Evolutionary conservation across 2,329 filamentous ascomycete species (phyloP).

Genomic region (Xylaria sp.): DNA sequence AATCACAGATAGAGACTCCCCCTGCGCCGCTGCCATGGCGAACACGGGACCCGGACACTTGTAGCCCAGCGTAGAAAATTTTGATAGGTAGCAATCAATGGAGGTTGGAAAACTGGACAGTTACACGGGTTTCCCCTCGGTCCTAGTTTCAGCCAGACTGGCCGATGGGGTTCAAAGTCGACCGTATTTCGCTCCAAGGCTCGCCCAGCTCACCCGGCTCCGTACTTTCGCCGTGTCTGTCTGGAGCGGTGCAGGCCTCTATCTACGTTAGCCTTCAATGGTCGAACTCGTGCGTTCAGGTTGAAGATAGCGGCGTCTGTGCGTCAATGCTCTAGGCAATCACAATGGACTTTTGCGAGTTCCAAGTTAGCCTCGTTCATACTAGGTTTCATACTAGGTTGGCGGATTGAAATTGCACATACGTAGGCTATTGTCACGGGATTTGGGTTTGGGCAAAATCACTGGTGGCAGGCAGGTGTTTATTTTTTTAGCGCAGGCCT

Average conservation of each 20-base stretch:
- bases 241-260: background rate
- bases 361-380: no score
- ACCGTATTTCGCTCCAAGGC: background rate
- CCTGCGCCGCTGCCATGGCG: conserved; percentile 47
- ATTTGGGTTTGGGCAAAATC: no score
- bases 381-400: background rate
- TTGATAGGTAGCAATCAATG: conserved; percentile 12
- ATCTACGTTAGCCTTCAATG: conserved; percentile 2
- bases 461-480: no score
- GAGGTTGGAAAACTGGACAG: conserved; percentile 4
- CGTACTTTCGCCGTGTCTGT: background rate
- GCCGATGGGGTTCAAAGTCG: background rate
- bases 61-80: conserved; percentile 7
- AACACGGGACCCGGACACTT: background rate
- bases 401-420: background rate
- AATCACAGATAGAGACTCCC: conserved; percentile 72
- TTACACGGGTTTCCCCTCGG: conserved; percentile 15
- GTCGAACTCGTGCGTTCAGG: background rate
- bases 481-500: background rate
- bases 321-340: background rate
- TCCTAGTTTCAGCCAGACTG: background rate
- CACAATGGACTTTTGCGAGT: background rate
- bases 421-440: background rate
- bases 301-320: background rate
- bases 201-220: background rate